phyloP scores from a whole-genome alignment of 768 basidiomycete genomes.

The Holtermanniella nyarrowii region DNA sequence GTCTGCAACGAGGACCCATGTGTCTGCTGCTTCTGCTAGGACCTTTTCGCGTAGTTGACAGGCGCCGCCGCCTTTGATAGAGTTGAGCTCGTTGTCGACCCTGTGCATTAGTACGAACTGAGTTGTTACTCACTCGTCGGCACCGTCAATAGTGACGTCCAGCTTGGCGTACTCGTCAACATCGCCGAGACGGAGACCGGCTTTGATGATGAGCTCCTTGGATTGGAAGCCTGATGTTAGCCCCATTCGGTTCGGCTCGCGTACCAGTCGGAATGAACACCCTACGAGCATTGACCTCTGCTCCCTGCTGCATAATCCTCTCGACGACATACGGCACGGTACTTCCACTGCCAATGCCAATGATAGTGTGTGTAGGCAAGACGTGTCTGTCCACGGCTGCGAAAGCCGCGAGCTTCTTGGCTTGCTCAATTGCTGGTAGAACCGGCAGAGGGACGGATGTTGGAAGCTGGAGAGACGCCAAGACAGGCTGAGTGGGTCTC shows the following conservation, averaged over 20 bases:
- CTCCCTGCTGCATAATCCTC: conserved; percentile 75
- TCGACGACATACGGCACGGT: conserved; percentile 97
- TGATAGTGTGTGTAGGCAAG: conserved; percentile 23
- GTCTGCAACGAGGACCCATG: conserved; percentile 89
- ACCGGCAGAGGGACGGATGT: conserved; percentile 26
- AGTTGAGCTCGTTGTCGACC: conserved; percentile 75
- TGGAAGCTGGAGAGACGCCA: conserved; percentile 22
- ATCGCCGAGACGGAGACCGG: conserved; percentile 69
- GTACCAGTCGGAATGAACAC: conserved; percentile 82
- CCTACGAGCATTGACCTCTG: conserved; percentile 61
- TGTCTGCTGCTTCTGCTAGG: conserved; percentile 85
- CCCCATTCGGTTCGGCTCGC: conserved; percentile 15
- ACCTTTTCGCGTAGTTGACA: conserved; percentile 97
- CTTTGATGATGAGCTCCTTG: conserved; percentile 80
- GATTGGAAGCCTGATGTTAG: conserved; percentile 69
- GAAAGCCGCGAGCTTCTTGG: conserved; percentile 84
- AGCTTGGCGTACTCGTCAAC: conserved; percentile 77
- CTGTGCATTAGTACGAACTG: conserved; percentile 42
- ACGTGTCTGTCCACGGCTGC: conserved; percentile 89
- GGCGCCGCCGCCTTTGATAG: conserved; percentile 94
- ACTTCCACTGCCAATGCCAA: conserved; percentile 46
- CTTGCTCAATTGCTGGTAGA: conserved; percentile 53
- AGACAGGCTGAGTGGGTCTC: conserved; percentile 25
- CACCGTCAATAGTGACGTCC: conserved; percentile 96
- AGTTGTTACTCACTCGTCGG: conserved; percentile 65